These are phyloP conservation scores for Ganoderma resinaceum DNA, from an alignment of 1,284 basidiomycete genomes.

Conservation along the genomic window DNA sequence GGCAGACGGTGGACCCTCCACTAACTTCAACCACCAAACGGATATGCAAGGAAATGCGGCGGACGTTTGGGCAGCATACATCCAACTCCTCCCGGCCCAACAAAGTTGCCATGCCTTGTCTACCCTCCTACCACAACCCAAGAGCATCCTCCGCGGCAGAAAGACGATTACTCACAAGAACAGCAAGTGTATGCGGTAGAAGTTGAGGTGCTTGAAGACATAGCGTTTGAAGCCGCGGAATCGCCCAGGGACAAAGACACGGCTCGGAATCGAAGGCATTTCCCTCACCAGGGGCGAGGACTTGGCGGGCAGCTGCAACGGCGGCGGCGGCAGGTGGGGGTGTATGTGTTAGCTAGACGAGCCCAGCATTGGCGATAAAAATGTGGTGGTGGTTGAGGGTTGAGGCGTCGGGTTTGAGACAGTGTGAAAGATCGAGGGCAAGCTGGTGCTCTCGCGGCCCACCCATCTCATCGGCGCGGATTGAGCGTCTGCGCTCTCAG, in stretches of 20 bases:
- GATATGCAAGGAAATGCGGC: not conserved
- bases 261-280: conserved; percentile 27
- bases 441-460: conserved; percentile 1
- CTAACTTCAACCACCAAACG: not conserved
- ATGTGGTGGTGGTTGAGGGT: not conserved
- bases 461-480: not conserved
- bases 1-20: not conserved
- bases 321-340: conserved; percentile 11
- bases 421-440: conserved; percentile 4
- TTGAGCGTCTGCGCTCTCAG: not conserved
- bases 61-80: not conserved
- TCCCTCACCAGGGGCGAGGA: not conserved
- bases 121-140: not conserved
- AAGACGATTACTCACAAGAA: conserved; percentile 52
- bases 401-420: not conserved
- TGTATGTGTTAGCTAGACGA: conserved; percentile 25
- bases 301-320: conserved; percentile 6
- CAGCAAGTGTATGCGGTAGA: conserved; percentile 68
- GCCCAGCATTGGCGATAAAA: conserved; percentile 15
- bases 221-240: conserved; percentile 25
- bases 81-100: not conserved
- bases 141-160: not conserved
- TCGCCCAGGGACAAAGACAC: conserved; percentile 14
- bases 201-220: conserved; percentile 64
- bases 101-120: not conserved